Conservation (phyloP, 1,284 basidiomycete genomes). For the Cryptococcus sp. region DNA sequence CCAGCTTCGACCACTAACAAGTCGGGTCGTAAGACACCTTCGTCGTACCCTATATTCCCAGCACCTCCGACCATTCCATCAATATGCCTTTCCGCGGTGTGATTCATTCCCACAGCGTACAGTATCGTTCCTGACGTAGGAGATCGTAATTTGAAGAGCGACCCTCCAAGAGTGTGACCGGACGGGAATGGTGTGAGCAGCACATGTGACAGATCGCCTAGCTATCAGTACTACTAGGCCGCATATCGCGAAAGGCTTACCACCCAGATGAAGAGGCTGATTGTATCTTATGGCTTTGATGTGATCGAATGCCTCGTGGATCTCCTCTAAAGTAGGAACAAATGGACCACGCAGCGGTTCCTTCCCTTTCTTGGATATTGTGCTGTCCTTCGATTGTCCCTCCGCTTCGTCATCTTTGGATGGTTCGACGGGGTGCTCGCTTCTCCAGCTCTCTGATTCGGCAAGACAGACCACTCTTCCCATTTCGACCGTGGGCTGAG, state of each 20-base stretch:
- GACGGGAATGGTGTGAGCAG: slow-evolving; percentile 95
- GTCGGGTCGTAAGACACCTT: slow-evolving; percentile 82
- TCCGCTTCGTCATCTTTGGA: slow-evolving; percentile 13
- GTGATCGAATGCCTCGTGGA: slow-evolving; percentile 91
- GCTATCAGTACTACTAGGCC: not conserved
- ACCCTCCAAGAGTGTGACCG: slow-evolving; percentile 93
- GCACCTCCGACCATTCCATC: slow-evolving; percentile 73
- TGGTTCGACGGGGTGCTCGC: slow-evolving; percentile 53
- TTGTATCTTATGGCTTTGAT: slow-evolving; percentile 91
- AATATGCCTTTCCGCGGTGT: slow-evolving; percentile 92
- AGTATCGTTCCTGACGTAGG: slow-evolving; percentile 93
- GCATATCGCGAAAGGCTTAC: slow-evolving; percentile 49
- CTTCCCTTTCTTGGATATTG: slow-evolving; percentile 25
- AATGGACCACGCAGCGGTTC: slow-evolving; percentile 40
- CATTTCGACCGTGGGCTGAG: slow-evolving; percentile 94
- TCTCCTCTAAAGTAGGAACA: slow-evolving; percentile 66
- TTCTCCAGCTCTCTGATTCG: slow-evolving; percentile 71
- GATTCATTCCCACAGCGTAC: slow-evolving; percentile 94
- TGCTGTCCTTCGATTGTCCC: slow-evolving; percentile 3
- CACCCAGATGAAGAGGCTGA: slow-evolving; percentile 91
- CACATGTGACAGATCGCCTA: slow-evolving; percentile 52
- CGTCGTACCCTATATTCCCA: slow-evolving; percentile 54
- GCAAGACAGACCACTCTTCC: slow-evolving; percentile 82
- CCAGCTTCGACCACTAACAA: slow-evolving; percentile 92
- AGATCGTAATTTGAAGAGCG: slow-evolving; percentile 97